These are phyloP conservation scores for Kluyveromyces aestuarii DNA, from an alignment of 805 yeast genomes.

Conservation along the genomic window DNA sequence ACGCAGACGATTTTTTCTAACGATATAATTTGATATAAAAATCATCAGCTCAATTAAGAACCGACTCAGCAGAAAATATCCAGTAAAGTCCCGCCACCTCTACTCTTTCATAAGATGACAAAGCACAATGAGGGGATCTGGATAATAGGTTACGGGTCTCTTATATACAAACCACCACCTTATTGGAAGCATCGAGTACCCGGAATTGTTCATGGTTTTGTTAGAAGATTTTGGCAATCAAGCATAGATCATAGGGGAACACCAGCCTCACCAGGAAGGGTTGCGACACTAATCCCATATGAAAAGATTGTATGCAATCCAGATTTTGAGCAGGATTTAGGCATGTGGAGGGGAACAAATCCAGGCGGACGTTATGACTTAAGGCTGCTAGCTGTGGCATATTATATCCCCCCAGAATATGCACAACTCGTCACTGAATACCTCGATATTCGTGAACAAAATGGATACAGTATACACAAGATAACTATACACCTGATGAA, in stretches of 20 bases:
- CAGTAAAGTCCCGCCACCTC: not conserved
- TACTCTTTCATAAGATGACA: slow-evolving; percentile 4
- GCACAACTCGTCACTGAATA: slow-evolving; percentile 56
- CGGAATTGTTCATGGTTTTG: slow-evolving; percentile 68
- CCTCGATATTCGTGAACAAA: slow-evolving; percentile 77
- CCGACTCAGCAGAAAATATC: not conserved
- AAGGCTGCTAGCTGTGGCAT: slow-evolving; percentile 73
- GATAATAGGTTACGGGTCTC: slow-evolving; percentile 86
- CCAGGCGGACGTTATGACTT: slow-evolving; percentile 33
- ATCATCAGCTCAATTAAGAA: no score
- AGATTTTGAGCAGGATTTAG: slow-evolving; percentile 35
- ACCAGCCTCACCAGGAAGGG: slow-evolving; percentile 80
- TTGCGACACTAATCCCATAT: slow-evolving; percentile 66
- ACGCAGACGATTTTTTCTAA: no score
- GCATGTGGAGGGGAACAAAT: slow-evolving; percentile 9
- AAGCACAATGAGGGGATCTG: slow-evolving; percentile 37
- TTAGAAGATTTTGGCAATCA: slow-evolving; percentile 86
- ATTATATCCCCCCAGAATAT: slow-evolving; percentile 59
- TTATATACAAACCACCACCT: slow-evolving; percentile 87
- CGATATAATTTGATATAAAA: no score
- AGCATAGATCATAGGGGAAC: slow-evolving; percentile 88
- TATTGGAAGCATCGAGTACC: slow-evolving; percentile 50
- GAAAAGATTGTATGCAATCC: slow-evolving; percentile 39
- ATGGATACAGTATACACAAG: slow-evolving; percentile 68
- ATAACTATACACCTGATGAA: slow-evolving; percentile 51